Conservation (phyloP, 73 alveolate species). For the Paramecium caudatum region DNA sequence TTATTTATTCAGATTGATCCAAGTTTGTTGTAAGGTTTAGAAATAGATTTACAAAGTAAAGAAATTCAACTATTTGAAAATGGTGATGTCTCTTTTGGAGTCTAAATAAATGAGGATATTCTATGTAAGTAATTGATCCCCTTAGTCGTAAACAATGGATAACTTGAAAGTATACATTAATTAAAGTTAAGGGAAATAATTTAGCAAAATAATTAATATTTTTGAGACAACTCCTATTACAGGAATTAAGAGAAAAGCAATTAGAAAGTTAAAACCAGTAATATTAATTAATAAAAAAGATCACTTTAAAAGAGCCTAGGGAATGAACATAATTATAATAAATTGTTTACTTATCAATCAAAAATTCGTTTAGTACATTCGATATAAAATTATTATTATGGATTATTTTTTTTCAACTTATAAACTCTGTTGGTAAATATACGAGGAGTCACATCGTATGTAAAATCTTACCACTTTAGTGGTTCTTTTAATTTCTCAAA, state of each 20-base stretch:
- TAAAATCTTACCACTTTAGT: not conserved
- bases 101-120: conserved; percentile 19
- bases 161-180: not conserved
- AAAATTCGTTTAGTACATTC: conserved; percentile 21
- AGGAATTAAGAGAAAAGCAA: conserved; percentile 34
- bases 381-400: not conserved
- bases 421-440: conserved; percentile 51
- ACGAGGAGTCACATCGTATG: not conserved
- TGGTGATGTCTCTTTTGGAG: conserved; percentile 29
- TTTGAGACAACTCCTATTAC: conserved; percentile 12
- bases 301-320: not conserved
- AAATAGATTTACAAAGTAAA: not conserved
- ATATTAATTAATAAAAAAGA: too few species aligned
- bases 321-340: too few species aligned
- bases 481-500: not conserved
- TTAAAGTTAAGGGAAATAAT: not conserved
- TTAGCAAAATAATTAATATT: not conserved
- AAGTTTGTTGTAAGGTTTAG: not conserved
- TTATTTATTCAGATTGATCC: not conserved
- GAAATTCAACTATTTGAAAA: conserved; percentile 34
- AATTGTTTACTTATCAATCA: conserved; percentile 13
- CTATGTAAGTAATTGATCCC: not conserved
- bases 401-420: conserved; percentile 16
- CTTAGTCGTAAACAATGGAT: not conserved
- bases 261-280: conserved; percentile 16